Percentiles rank a stretch among this genome's conserved stretches.
Conservation (phyloP, 495 filamentous ascomycete genomes). For the Penicillium canariense region DNA sequence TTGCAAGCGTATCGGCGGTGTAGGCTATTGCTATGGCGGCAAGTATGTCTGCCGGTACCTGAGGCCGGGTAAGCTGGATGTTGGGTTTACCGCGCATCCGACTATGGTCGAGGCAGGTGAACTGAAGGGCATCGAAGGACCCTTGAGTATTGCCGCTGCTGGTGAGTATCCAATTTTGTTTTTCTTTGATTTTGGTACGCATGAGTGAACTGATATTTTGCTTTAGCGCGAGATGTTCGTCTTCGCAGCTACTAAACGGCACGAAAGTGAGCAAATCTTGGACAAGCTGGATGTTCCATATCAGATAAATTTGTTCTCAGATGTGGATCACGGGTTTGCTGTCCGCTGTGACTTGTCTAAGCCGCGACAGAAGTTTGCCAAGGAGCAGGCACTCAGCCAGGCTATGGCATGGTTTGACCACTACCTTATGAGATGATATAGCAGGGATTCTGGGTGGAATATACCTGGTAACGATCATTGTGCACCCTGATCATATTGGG, state of each 20-base stretch:
- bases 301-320: conserved; percentile 69
- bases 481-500: too few species aligned
- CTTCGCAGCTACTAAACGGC: conserved; percentile 64
- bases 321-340: conserved; percentile 69
- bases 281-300: conserved; percentile 56
- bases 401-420: conserved; percentile 70
- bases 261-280: conserved; percentile 50
- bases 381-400: conserved; percentile 73
- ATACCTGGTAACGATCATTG: too few species aligned
- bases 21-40: conserved; percentile 77
- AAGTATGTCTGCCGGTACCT: conserved; percentile 47
- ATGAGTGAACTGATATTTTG: neutral
- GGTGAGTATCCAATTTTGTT: conserved; percentile 29
- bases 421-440: conserved; percentile 16
- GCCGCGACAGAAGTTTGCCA: conserved; percentile 59
- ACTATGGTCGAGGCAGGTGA: conserved; percentile 68
- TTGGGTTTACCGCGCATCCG: conserved; percentile 69
- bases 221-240: conserved; percentile 29
- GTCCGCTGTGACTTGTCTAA: conserved; percentile 58
- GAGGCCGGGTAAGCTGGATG: conserved; percentile 19
- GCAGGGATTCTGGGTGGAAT: neutral
- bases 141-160: conserved; percentile 69
- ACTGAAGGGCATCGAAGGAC: conserved; percentile 60
- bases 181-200: neutral
- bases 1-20: conserved; percentile 58